phyloP scores from a whole-genome alignment of 371 early-diverging fungal genomes.

The Lichtheimia ornata region DNA sequence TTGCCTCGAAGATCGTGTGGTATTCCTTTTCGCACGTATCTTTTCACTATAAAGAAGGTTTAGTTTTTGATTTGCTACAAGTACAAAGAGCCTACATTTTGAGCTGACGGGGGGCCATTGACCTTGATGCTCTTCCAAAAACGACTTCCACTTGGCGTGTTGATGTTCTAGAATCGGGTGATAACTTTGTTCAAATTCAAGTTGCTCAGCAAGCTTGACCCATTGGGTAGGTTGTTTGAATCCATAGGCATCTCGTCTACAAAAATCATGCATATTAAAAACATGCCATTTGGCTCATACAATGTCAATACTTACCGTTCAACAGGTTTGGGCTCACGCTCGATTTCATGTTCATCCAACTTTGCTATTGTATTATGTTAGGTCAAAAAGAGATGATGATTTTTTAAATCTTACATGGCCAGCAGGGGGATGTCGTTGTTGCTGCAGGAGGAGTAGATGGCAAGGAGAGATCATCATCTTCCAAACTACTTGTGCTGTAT shows the following conservation, averaged over 20 bases:
- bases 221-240: slow-evolving; percentile 62
- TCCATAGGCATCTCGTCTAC: slow-evolving; percentile 62
- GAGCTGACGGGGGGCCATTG: slow-evolving; percentile 50
- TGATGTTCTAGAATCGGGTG: slow-evolving; percentile 50
- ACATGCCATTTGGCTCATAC: too few species aligned
- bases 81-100: slow-evolving; percentile 39
- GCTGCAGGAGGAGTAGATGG: slow-evolving; percentile 14
- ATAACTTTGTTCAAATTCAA: slow-evolving; percentile 55
- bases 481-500: neutral
- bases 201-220: slow-evolving; percentile 45
- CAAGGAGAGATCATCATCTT: slow-evolving; percentile 6
- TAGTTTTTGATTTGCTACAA: neutral
- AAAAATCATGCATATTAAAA: too few species aligned
- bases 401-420: too few species aligned
- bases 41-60: slow-evolving; percentile 49
- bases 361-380: too few species aligned
- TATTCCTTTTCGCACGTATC: slow-evolving; percentile 78
- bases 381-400: too few species aligned
- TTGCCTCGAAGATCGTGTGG: slow-evolving; percentile 65
- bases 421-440: slow-evolving; percentile 5
- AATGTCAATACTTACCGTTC: too few species aligned
- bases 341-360: too few species aligned
- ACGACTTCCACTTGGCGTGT: slow-evolving; percentile 54
- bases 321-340: too few species aligned
- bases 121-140: slow-evolving; percentile 46